A percentile compares a stretch with the other conserved stretches of the same genome.
These are phyloP conservation scores for Rosa persica DNA, from an alignment of 306 rosid species.

Conservation along the genomic window DNA sequence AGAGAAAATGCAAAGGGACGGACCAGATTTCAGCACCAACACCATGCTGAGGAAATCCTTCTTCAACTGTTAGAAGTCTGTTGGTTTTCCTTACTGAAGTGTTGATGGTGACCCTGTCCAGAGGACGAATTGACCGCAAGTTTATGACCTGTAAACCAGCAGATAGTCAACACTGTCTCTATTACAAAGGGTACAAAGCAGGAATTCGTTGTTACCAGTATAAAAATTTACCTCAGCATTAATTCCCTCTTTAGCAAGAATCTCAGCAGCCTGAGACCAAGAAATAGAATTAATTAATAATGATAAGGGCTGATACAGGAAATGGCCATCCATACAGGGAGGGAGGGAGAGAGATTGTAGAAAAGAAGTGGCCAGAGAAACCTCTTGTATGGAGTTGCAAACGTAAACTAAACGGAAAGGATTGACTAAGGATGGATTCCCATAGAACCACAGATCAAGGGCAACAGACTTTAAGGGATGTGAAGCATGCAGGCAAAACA, in stretches of 20 bases:
- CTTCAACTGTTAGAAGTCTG: slow-evolving; percentile 91
- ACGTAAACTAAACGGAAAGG: not conserved
- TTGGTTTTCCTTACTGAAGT: slow-evolving; percentile 94
- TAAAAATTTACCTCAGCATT: slow-evolving; percentile 77
- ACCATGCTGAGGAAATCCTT: slow-evolving; percentile 99
- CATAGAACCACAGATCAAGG: not conserved
- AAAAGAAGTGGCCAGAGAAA: not conserved
- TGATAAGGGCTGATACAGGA: slow-evolving; percentile 5
- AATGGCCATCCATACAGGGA: not conserved
- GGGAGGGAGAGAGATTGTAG: not conserved
- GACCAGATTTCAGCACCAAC: slow-evolving; percentile 99
- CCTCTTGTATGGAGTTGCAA: not conserved
- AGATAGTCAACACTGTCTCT: slow-evolving; percentile 15
- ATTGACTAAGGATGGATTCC: not conserved
- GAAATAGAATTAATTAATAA: slow-evolving; percentile 29
- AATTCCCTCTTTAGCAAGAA: slow-evolving; percentile 87
- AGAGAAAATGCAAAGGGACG: slow-evolving; percentile 23
- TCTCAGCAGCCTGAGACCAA: slow-evolving; percentile 83
- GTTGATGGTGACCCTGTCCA: slow-evolving; percentile 87
- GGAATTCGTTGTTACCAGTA: slow-evolving; percentile 2
- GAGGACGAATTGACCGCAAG: slow-evolving; percentile 90
- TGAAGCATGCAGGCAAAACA: not conserved
- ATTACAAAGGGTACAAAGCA: slow-evolving; percentile 13
- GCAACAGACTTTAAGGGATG: not conserved
- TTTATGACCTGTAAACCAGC: slow-evolving; percentile 64